Evolutionary conservation across 2,329 filamentous ascomycete genomes (phyloP).

Genomic region (Harringtonia aguacate): DNA sequence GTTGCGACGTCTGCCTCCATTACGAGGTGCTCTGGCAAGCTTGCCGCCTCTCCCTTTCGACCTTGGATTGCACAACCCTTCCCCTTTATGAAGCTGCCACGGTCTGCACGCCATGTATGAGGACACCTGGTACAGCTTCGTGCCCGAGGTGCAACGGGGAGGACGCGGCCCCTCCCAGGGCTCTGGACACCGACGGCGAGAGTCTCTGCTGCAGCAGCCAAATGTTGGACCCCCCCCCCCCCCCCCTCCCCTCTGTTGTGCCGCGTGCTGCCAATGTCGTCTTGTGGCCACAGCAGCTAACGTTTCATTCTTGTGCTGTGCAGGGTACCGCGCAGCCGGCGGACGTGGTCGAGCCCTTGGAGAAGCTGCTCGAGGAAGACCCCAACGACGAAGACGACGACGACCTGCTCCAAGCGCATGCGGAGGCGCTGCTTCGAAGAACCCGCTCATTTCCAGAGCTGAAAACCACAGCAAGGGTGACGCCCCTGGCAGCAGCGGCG

Average conservation of each 20-base stretch:
- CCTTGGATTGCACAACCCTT: neutral
- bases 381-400: conserved; percentile 30
- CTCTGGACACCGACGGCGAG: conserved; percentile 51
- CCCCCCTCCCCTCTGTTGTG: too few relatives aligned
- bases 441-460: conserved; percentile 74
- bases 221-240: too few relatives aligned
- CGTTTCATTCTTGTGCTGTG: conserved; percentile 5
- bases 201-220: conserved; percentile 58
- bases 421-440: conserved; percentile 53
- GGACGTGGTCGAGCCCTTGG: conserved; percentile 43
- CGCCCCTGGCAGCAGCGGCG: neutral
- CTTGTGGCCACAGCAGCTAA: neutral
- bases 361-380: conserved; percentile 46
- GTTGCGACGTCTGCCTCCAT: too few relatives aligned
- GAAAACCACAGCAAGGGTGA: conserved; percentile 41
- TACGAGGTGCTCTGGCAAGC: too few relatives aligned
- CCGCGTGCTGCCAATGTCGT: too few relatives aligned
- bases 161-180: conserved; percentile 29
- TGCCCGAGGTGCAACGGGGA: conserved; percentile 48
- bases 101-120: conserved; percentile 52
- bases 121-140: conserved; percentile 74
- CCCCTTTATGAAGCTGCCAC: neutral
- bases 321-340: conserved; percentile 43
- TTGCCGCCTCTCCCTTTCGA: neutral
- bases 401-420: conserved; percentile 32